Percentiles rank a stretch among this genome's conserved stretches.
These are phyloP conservation scores for Paecilomyces dactylethromorphus DNA, from an alignment of 2,329 filamentous ascomycete species.

Conservation along the genomic window DNA sequence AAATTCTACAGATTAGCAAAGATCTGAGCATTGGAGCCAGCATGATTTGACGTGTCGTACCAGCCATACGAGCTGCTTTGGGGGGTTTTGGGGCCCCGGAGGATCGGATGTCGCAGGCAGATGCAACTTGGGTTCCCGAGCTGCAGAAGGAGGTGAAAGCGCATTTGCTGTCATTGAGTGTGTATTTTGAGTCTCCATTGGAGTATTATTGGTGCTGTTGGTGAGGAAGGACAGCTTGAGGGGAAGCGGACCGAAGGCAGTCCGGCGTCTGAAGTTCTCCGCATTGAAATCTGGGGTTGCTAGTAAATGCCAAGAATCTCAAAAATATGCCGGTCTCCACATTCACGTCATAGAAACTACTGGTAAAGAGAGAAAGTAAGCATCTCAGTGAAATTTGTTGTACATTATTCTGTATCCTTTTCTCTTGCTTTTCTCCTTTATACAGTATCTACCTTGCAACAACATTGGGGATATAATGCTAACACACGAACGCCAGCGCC, in stretches of 20 bases:
- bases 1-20: slow-evolving; percentile 2
- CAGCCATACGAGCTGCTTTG: slow-evolving; percentile 79
- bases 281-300: not conserved
- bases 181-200: slow-evolving; percentile 20
- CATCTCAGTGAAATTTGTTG: not conserved
- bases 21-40: not conserved
- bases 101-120: slow-evolving; percentile 84
- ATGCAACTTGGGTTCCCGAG: slow-evolving; percentile 43
- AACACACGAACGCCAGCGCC: slow-evolving; percentile 7
- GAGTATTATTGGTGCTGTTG: not conserved
- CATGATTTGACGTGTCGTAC: slow-evolving; percentile 44
- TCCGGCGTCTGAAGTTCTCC: slow-evolving; percentile 1
- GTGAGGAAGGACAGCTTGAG: slow-evolving; percentile 3
- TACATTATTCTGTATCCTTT: not conserved
- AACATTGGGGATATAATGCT: not conserved
- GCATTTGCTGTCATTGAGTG: slow-evolving; percentile 13
- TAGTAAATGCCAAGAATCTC: not conserved
- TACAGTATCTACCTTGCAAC: not conserved
- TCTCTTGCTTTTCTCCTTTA: not conserved
- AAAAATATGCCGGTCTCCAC: not conserved
- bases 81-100: slow-evolving; percentile 62
- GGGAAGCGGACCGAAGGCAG: slow-evolving; percentile 10
- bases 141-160: slow-evolving; percentile 14
- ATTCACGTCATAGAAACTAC: not conserved
- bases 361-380: not conserved